A percentile compares a stretch with the other conserved stretches of the same genome.
Evolutionary conservation across 371 early-diverging fungal genomes (phyloP).

Genomic region (Rhizopus sp.): DNA sequence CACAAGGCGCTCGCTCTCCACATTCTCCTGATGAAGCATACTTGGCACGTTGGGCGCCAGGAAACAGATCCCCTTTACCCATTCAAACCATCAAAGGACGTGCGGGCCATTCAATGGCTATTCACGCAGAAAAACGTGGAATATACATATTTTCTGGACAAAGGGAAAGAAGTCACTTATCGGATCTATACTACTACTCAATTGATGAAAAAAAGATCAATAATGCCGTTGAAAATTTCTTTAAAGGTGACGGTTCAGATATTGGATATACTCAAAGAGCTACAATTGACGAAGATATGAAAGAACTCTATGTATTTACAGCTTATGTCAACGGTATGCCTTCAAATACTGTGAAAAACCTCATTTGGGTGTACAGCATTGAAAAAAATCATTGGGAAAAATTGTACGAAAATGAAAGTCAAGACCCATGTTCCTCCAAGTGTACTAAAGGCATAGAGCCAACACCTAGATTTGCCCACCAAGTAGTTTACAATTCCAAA

Average conservation of each 20-base stretch:
- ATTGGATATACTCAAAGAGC: slow-evolving; percentile 87
- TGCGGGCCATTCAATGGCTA: slow-evolving; percentile 89
- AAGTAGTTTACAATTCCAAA: slow-evolving; percentile 72
- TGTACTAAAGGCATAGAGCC: slow-evolving; percentile 62
- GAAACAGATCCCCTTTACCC: slow-evolving; percentile 62
- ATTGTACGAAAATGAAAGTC: slow-evolving; percentile 70
- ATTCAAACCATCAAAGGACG: slow-evolving; percentile 70
- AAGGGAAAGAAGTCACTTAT: slow-evolving; percentile 71
- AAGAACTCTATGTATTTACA: slow-evolving; percentile 82
- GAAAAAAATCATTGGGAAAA: slow-evolving; percentile 67
- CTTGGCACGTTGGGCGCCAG: slow-evolving; percentile 65
- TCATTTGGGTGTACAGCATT: slow-evolving; percentile 75
- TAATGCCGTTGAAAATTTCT: slow-evolving; percentile 72
- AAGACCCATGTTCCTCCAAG: slow-evolving; percentile 26
- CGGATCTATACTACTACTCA: slow-evolving; percentile 84
- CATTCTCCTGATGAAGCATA: slow-evolving; percentile 54
- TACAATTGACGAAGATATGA: slow-evolving; percentile 69
- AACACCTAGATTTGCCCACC: slow-evolving; percentile 86
- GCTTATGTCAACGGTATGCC: slow-evolving; percentile 66
- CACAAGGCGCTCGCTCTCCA: neutral
- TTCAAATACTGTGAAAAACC: slow-evolving; percentile 49
- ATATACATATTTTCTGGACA: slow-evolving; percentile 92
- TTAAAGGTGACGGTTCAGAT: slow-evolving; percentile 74
- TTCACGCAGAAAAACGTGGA: slow-evolving; percentile 69
- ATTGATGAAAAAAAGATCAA: slow-evolving; percentile 73